phyloP scores from a whole-genome alignment of 2,329 filamentous ascomycete genomes.

The Macrophomina pseudophaseolina region DNA sequence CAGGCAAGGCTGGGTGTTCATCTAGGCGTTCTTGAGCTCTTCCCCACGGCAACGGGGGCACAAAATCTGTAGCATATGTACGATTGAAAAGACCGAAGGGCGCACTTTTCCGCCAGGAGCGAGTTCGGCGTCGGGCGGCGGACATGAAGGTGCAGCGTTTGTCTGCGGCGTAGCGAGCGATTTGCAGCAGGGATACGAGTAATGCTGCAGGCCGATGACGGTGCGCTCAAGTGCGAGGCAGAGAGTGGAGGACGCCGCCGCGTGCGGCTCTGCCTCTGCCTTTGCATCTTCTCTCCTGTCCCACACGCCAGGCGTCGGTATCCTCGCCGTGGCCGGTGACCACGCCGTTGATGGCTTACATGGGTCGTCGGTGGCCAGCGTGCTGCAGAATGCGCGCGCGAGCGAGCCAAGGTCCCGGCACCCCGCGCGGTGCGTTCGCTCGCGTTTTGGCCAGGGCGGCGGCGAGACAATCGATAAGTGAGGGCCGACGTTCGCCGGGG shows the following conservation, averaged over 20 bases:
- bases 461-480: background rate
- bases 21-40: slow-evolving; percentile 25
- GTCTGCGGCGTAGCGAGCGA: slow-evolving; percentile 19
- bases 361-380: background rate
- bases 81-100: slow-evolving; percentile 12
- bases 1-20: slow-evolving; percentile 15
- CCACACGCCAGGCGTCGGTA: too few relatives aligned
- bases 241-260: background rate
- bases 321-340: too few relatives aligned
- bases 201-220: slow-evolving; percentile 16
- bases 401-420: background rate
- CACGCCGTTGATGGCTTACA: too few relatives aligned
- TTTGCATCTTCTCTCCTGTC: too few relatives aligned
- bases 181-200: slow-evolving; percentile 21
- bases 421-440: background rate
- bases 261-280: background rate
- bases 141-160: slow-evolving; percentile 24
- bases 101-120: background rate
- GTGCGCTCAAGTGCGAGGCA: background rate
- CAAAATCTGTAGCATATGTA: slow-evolving; percentile 27
- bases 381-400: background rate
- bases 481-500: background rate
- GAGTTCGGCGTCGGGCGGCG: slow-evolving; percentile 13
- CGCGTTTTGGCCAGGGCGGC: background rate
- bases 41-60: slow-evolving; percentile 5